Conservation (phyloP, 2,329 filamentous ascomycete genomes). For the Aspergillus niger region DNA sequence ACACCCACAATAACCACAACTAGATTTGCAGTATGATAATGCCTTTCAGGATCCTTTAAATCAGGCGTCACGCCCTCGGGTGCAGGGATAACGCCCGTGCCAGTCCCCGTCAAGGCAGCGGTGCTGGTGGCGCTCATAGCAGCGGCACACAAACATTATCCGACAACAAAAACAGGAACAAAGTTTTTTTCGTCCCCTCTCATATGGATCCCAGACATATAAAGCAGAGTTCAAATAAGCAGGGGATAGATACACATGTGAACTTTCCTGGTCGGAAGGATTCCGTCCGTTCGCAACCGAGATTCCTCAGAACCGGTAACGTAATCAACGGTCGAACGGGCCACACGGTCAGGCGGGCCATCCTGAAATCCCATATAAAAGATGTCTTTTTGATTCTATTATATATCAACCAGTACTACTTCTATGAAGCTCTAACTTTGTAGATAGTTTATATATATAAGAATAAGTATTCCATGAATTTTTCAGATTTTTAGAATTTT, state of each 20-base stretch:
- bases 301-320: not conserved
- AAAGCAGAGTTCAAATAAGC: too few relatives aligned
- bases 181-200: not conserved
- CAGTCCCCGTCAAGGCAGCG: not conserved
- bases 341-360: too few relatives aligned
- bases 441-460: too few relatives aligned
- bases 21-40: not conserved
- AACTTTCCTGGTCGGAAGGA: not conserved
- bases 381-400: too few relatives aligned
- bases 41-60: not conserved
- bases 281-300: not conserved
- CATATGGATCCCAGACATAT: too few relatives aligned
- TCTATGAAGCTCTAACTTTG: too few relatives aligned
- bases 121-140: constrained; percentile 5
- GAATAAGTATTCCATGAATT: too few relatives aligned
- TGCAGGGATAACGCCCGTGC: not conserved
- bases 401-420: too few relatives aligned
- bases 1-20: constrained; percentile 3
- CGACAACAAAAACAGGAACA: not conserved
- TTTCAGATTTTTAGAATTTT: too few relatives aligned
- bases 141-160: not conserved
- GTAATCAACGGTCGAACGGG: too few relatives aligned
- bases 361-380: too few relatives aligned
- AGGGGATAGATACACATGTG: too few relatives aligned
- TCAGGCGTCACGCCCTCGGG: not conserved